Evolutionary conservation across 306 rosid genomes (phyloP), one percentile per base, ranked within the genome.

Genomic region (Fragaria nilgerrensis): DNA sequence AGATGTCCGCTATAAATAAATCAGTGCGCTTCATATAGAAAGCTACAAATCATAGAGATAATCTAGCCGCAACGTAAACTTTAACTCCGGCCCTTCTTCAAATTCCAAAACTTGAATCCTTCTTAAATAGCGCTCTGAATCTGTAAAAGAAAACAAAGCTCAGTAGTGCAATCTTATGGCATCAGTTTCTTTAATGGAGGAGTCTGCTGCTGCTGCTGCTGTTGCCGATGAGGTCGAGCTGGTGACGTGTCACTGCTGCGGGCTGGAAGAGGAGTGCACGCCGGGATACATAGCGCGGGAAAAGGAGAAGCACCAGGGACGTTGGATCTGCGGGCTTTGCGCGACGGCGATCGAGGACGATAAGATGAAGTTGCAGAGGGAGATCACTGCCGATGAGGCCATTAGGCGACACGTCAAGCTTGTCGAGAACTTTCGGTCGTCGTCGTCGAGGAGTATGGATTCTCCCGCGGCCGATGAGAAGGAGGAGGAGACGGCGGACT

Each of bases 281-380:
- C 75, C 50, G 9, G 79, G 81, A 8, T 92, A 95, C 82, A 89
- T 94, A 48, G 72, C 75, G 1, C 78, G 85, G 0, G 96, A 90
- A 52, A 78, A 78, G 23, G 97, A 90, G 83, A 73, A 86, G 70
- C 87, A 87, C 23, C 85, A 82, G 2, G 97, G 93, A 0, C 84
- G 86, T 11, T 95, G 97, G 97, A 82, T 95, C 50, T 95, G 98
- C 6, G 97, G 98, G 19, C 86, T 92, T 1, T 95, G 97, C 23
- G 66, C 85, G 0, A 95, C 88, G 79, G 98, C 93, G 1, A 93
- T 95, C 81, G 88, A 90, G 43, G 90, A 92, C 58, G 91, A 89
- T 65, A 50, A 44, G 2, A 39, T 76, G n/a, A 84, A 88, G 76
- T 81, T 85, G 32, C 29, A 62, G 68, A 76, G 73, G 48, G 72